Evolutionary conservation across 2,329 filamentous ascomycete species (phyloP).

Genomic region (Phaeosphaeriaceae sp.): DNA sequence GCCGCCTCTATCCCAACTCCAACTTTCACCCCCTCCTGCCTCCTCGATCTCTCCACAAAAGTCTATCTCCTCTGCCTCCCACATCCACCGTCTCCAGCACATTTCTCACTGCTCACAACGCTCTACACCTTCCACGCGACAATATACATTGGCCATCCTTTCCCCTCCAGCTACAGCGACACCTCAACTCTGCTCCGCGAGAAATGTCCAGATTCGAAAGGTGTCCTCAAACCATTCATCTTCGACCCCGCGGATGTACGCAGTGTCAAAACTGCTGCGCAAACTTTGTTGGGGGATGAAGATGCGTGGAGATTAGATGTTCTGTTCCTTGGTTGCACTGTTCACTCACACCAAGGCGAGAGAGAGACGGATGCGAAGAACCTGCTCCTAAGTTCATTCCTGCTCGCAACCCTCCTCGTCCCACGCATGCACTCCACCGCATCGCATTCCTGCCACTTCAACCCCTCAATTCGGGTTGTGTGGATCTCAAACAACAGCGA

Average conservation of each 20-base stretch:
- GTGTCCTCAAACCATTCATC: conserved; percentile 26
- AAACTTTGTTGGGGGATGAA: conserved; percentile 45
- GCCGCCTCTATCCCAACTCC: no score
- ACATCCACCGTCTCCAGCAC: conserved; percentile 52
- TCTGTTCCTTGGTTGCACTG: conserved; percentile 35
- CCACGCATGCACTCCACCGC: conserved; percentile 14
- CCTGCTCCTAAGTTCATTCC: conserved; percentile 14
- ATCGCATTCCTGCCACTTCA: conserved; percentile 18
- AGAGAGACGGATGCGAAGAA: neutral
- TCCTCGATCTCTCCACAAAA: conserved; percentile 53
- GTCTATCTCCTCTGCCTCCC: conserved; percentile 58
- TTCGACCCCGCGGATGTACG: conserved; percentile 50
- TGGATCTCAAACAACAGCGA: conserved; percentile 9
- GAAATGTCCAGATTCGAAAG: conserved; percentile 42
- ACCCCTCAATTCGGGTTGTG: conserved; percentile 19
- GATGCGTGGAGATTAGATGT: conserved; percentile 52
- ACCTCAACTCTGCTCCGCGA: conserved; percentile 52
- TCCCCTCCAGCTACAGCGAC: conserved; percentile 37
- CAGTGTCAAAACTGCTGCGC: conserved; percentile 49
- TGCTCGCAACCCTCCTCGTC: conserved; percentile 15
- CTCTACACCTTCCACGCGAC: conserved; percentile 62
- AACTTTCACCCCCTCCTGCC: conserved; percentile 52
- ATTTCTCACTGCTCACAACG: conserved; percentile 59
- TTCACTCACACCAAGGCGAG: neutral
- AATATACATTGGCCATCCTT: conserved; percentile 60